These are phyloP conservation scores for Phallus indusiatus DNA, from an alignment of 768 basidiomycete genomes.

Conservation along the genomic window DNA sequence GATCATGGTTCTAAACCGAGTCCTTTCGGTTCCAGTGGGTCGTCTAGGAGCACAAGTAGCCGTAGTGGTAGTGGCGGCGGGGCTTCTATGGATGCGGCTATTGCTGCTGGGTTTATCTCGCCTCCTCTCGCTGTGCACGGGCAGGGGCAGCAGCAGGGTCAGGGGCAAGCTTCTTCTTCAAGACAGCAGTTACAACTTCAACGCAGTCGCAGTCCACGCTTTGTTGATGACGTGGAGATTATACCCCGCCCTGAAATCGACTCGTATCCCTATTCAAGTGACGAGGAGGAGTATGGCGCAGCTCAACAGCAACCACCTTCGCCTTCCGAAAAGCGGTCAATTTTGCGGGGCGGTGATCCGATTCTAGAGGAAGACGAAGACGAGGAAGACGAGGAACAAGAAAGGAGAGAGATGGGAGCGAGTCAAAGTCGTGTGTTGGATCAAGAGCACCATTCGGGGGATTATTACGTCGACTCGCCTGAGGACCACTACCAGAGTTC, in stretches of 20 bases:
- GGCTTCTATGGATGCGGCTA: too few relatives aligned
- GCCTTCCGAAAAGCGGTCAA: neutral
- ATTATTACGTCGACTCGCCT: too few relatives aligned
- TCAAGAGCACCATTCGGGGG: too few relatives aligned
- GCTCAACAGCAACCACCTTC: neutral
- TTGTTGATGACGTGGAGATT: neutral
- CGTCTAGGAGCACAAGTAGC: neutral
- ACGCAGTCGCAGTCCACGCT: neutral
- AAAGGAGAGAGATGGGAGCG: neutral
- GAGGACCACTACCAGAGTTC: too few relatives aligned
- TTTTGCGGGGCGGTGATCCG: neutral
- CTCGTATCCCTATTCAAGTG: neutral
- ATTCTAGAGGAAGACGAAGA: neutral
- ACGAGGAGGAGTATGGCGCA: neutral
- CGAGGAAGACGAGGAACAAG: neutral
- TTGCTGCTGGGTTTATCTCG: too few relatives aligned
- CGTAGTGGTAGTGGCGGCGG: too few relatives aligned
- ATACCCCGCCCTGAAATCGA: neutral
- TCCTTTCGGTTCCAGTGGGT: neutral
- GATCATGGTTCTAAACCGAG: neutral
- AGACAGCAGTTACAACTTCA: too few relatives aligned
- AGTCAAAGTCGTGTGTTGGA: too few relatives aligned
- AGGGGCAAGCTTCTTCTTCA: too few relatives aligned
- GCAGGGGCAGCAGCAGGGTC: too few relatives aligned
- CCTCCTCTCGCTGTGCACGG: too few relatives aligned